Evolutionary conservation across 2,329 filamentous ascomycete genomes (phyloP).

Genomic region (Podosphaera aphanis): DNA sequence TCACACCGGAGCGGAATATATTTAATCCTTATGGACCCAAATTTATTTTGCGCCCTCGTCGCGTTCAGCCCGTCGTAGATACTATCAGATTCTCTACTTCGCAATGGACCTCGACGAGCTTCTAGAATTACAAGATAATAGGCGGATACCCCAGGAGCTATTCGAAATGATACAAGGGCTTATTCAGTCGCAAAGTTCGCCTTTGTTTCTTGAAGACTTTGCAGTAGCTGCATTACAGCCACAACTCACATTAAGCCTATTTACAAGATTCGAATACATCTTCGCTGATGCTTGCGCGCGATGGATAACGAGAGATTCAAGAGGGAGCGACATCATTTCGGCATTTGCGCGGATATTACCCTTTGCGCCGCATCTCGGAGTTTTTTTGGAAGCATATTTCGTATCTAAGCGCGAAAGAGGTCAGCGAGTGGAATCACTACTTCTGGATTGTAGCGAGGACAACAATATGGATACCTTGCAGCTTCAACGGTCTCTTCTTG

Average conservation of each 20-base stretch:
- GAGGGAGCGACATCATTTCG: conserved; percentile 26
- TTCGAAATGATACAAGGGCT: conserved; percentile 46
- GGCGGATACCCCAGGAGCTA: conserved; percentile 30
- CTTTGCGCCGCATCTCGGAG: conserved; percentile 56
- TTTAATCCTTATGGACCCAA: not conserved
- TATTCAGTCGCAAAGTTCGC: conserved; percentile 37
- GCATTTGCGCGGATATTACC: conserved; percentile 63
- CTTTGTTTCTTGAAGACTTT: conserved; percentile 47
- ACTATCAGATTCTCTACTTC: conserved; percentile 2
- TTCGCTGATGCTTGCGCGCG: conserved; percentile 65
- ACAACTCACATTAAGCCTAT: conserved; percentile 47
- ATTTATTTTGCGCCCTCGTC: not conserved
- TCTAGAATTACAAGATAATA: not conserved
- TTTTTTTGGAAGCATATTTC: conserved; percentile 36
- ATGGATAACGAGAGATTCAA: conserved; percentile 33
- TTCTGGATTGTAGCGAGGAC: conserved; percentile 1
- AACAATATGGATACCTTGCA: conserved; percentile 18
- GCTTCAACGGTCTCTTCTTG: conserved; percentile 31
- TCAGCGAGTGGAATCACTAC: conserved; percentile 8
- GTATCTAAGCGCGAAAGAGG: conserved; percentile 13
- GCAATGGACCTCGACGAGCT: conserved; percentile 30
- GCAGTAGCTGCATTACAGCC: conserved; percentile 45
- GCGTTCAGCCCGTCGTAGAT: conserved; percentile 2
- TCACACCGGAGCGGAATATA: conserved; percentile 3
- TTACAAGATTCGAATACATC: conserved; percentile 48